Evolutionary conservation across 306 rosid genomes (phyloP).

Genomic region (Notholithocarpus densiflorus): DNA sequence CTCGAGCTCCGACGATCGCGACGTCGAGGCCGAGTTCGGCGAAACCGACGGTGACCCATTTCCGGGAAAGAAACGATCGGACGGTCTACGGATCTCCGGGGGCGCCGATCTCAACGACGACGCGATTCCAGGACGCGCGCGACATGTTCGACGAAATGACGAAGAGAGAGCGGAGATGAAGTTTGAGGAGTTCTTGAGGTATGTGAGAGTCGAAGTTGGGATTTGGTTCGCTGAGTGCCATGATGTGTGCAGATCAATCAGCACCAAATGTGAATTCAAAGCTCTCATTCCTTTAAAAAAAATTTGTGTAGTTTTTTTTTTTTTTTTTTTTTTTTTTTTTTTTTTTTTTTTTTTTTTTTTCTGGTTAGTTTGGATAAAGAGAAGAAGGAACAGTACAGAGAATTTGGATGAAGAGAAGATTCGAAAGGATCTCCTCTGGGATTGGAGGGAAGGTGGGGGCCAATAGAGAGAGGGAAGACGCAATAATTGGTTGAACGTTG

Average conservation of each 20-base stretch:
- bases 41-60: constrained; percentile 34
- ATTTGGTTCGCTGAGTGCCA: constrained; percentile 51
- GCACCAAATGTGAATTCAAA: constrained; percentile 57
- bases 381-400: not conserved
- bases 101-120: constrained; percentile 44
- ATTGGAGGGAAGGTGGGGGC: constrained; percentile 43
- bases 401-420: constrained; percentile 48
- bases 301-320: not conserved
- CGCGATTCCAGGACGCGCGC: constrained; percentile 18
- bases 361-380: not conserved
- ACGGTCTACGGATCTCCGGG: constrained; percentile 75
- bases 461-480: not conserved
- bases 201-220: constrained; percentile 47
- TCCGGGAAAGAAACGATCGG: constrained; percentile 58
- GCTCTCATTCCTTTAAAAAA: constrained; percentile 41
- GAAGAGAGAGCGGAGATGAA: constrained; percentile 39
- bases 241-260: constrained; percentile 65
- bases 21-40: constrained; percentile 33
- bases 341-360: not conserved
- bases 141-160: constrained; percentile 54
- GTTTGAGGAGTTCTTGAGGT: constrained; percentile 41
- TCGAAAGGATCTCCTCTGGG: constrained; percentile 52
- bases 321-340: not conserved
- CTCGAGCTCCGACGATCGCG: constrained; percentile 55
- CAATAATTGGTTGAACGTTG: constrained; percentile 1